Conservation (phyloP, 73 alveolate genomes). For the Diophrys appendiculata region DNA sequence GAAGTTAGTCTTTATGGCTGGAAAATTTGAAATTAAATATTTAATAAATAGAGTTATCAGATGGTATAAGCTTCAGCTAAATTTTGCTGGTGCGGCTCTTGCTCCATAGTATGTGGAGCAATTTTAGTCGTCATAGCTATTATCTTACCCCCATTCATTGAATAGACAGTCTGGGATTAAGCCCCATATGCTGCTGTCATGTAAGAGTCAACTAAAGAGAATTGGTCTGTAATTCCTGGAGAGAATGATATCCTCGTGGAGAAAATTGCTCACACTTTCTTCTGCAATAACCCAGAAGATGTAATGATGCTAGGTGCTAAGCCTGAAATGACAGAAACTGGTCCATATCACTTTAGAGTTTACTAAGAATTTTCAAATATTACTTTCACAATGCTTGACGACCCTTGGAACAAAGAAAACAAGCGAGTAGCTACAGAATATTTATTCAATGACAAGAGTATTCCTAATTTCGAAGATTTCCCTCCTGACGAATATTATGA, state of each 20-base stretch:
- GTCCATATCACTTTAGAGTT: conserved; percentile 30
- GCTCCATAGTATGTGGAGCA: background rate
- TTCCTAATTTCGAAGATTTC: background rate
- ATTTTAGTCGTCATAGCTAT: conserved; percentile 4
- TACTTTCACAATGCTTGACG: background rate
- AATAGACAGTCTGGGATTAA: background rate
- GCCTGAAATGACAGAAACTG: conserved; percentile 36
- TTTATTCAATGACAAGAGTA: background rate
- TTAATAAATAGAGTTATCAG: no score
- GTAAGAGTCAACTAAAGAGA: conserved; percentile 12
- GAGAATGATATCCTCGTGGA: conserved; percentile 20
- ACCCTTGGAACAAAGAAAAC: background rate
- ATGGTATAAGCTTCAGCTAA: background rate
- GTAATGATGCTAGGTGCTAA: conserved; percentile 20
- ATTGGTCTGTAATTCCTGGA: conserved; percentile 57
- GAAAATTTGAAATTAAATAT: no score
- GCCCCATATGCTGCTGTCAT: background rate
- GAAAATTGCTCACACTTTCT: conserved; percentile 20
- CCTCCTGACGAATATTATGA: conserved; percentile 15
- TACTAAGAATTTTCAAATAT: background rate
- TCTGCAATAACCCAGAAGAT: conserved; percentile 29
- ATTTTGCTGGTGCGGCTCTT: background rate
- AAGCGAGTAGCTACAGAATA: background rate
- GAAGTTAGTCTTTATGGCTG: no score
- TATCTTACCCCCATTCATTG: background rate